Evolutionary conservation across 2,329 filamentous ascomycete species (phyloP), one percentile per base, ranked within the genome.

Genomic region (Neophaeococcomyces aloes): DNA sequence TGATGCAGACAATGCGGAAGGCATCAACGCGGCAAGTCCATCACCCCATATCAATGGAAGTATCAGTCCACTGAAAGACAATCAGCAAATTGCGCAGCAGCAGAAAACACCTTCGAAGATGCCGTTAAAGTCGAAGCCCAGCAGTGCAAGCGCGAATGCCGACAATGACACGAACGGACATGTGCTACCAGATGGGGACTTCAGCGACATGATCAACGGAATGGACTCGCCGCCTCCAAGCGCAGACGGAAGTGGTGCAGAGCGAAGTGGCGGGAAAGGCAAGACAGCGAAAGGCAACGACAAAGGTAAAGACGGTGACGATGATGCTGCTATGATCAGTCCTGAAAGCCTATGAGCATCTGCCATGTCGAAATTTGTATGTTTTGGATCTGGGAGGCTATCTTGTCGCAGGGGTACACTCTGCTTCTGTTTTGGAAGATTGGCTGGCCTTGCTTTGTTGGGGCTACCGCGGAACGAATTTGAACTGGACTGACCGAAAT

Each of bases 301-400:
- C 15, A 40, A 59, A 30, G 52, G 63, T 48, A 58, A 61, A 48
- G 55, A 59, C 42, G 54, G 56, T 2, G 79, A 79, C 45, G 77
- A 78, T 41, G 74, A 71, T 14, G 77, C 78, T 25, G 81, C 81
- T 15, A 86, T 89, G 78, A 86, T 89, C 71, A 91, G 84, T 59
- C 86, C 86, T 3, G 80, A 89, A 65, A 87, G 84, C 61, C 32
- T 54, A 32, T 54, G 23, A 29, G 19, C 11, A n/a, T n/a, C n/a
- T n/a, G n/a, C n/a, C n/a, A 15, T 5, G 10, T 15, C 5, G 33
- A 15, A 11, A n/a, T 27, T 27, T 27, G 23, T 27, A 27, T 27
- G 23, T 27, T 27, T 27, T 27, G 23, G 23, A 27, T 27, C 23
- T 27, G 23, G 23, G 23, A 27, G 23, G 23, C 23, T 27, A 27